These are phyloP conservation scores for Hygrophorus pudorinus DNA, from an alignment of 768 basidiomycete species.

Conservation along the genomic window DNA sequence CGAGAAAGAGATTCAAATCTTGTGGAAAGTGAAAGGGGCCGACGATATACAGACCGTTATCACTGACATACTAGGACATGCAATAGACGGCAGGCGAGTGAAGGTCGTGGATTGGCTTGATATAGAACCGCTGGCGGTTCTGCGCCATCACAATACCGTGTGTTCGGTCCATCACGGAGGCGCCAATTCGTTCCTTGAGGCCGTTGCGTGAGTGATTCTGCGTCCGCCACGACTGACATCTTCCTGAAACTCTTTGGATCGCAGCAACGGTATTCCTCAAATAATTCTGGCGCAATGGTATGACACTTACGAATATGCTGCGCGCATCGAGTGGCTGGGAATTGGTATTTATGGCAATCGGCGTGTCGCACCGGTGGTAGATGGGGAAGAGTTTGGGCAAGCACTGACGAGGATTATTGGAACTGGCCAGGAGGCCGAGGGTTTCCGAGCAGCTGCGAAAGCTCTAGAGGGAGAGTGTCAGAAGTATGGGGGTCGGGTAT, in stretches of 20 bases:
- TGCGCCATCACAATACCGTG: neutral
- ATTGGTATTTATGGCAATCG: constrained; percentile 16
- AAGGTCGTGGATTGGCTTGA: neutral
- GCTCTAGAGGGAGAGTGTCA: neutral
- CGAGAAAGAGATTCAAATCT: neutral
- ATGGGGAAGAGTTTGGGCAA: constrained; percentile 12
- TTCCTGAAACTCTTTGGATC: neutral
- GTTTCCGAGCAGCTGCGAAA: neutral
- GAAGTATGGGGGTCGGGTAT: neutral
- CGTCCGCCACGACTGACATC: neutral
- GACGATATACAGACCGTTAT: neutral
- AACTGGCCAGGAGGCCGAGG: neutral
- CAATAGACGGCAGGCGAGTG: neutral
- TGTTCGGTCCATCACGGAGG: neutral
- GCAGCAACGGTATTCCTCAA: constrained; percentile 14
- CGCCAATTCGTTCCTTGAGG: neutral
- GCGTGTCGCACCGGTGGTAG: constrained; percentile 8
- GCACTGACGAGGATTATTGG: constrained; percentile 10
- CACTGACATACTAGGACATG: neutral
- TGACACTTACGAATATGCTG: constrained; percentile 16
- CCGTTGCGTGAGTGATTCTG: neutral
- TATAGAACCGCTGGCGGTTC: neutral
- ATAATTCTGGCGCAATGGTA: constrained; percentile 15
- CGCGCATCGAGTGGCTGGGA: constrained; percentile 13
- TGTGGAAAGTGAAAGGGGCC: neutral